A percentile compares a stretch with the other conserved stretches of the same genome.
phyloP scores from a whole-genome alignment of 495 filamentous ascomycete species.

The Neurospora sp. region DNA sequence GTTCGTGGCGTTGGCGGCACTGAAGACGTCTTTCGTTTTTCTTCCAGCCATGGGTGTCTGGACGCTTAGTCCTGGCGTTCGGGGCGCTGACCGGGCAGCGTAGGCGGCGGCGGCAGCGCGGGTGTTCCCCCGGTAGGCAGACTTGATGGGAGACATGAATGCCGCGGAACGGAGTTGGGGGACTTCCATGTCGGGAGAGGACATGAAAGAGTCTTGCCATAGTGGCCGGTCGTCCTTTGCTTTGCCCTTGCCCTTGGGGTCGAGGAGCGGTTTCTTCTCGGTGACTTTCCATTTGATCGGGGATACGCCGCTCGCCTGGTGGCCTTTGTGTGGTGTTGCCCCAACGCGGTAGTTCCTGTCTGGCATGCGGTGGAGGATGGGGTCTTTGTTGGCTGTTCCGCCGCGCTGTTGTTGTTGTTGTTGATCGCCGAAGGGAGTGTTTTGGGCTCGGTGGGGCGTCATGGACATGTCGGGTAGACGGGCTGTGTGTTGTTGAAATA shows the following conservation, averaged over 20 bases:
- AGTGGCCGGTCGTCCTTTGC: conserved; percentile 26
- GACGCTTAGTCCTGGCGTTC: conserved; percentile 69
- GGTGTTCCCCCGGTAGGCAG: conserved; percentile 15
- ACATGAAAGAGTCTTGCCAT: conserved; percentile 54
- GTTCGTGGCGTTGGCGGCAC: background rate
- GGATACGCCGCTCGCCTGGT: conserved; percentile 14
- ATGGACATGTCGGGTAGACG: conserved; percentile 49
- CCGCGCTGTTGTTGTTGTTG: conserved; percentile 7
- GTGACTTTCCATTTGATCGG: conserved; percentile 29
- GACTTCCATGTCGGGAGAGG: conserved; percentile 65
- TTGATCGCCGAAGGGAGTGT: conserved; percentile 9
- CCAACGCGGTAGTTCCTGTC: conserved; percentile 91
- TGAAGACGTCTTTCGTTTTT: conserved; percentile 37
- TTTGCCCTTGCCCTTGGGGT: conserved; percentile 17
- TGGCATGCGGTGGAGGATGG: conserved; percentile 74
- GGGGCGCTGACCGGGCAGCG: conserved; percentile 24
- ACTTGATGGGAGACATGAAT: conserved; percentile 61
- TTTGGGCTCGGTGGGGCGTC: conserved; percentile 30
- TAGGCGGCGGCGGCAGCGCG: conserved; percentile 1
- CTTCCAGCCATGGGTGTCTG: conserved; percentile 49
- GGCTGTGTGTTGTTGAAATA: conserved; percentile 32
- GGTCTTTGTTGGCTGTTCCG: conserved; percentile 40
- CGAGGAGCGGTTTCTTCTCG: conserved; percentile 5
- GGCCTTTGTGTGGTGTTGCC: conserved; percentile 66
- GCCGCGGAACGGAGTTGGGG: conserved; percentile 77